These are phyloP conservation scores for Neofusicoccum laricinum DNA, from an alignment of 2,329 filamentous ascomycete genomes.

Conservation along the genomic window DNA sequence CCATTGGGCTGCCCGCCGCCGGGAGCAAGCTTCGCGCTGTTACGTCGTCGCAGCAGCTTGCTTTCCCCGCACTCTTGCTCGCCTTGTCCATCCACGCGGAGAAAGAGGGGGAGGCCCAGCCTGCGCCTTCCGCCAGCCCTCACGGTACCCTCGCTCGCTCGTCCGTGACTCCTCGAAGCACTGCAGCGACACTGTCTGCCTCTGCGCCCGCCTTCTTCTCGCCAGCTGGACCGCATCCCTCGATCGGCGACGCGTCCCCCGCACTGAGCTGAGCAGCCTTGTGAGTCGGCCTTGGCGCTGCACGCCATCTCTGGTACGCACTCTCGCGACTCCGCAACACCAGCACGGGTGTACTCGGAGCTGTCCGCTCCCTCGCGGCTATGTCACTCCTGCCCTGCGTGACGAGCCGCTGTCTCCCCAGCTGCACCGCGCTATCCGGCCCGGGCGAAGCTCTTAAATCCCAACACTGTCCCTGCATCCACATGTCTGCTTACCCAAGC, in stretches of 20 bases:
- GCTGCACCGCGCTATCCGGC: not conserved
- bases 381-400: not conserved
- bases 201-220: not conserved
- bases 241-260: not conserved
- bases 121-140: not conserved
- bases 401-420: not conserved
- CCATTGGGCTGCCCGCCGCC: not conserved
- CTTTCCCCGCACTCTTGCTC: constrained; percentile 6
- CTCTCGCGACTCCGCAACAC: not conserved
- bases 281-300: not conserved
- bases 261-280: not conserved
- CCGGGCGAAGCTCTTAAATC: not conserved
- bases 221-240: not conserved
- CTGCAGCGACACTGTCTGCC: not conserved
- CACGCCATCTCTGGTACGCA: not conserved
- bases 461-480: constrained; percentile 12
- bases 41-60: not conserved
- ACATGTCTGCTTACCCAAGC: constrained; percentile 4
- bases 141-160: not conserved
- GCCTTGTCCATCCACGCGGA: not conserved
- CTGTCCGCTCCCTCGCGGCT: not conserved
- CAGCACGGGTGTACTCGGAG: not conserved
- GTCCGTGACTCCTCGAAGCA: not conserved
- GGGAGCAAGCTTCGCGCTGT: constrained; percentile 3
- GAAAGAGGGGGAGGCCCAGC: not conserved